Evolutionary conservation across 2,329 filamentous ascomycete genomes (phyloP).

Genomic region (Daldinia sp.): DNA sequence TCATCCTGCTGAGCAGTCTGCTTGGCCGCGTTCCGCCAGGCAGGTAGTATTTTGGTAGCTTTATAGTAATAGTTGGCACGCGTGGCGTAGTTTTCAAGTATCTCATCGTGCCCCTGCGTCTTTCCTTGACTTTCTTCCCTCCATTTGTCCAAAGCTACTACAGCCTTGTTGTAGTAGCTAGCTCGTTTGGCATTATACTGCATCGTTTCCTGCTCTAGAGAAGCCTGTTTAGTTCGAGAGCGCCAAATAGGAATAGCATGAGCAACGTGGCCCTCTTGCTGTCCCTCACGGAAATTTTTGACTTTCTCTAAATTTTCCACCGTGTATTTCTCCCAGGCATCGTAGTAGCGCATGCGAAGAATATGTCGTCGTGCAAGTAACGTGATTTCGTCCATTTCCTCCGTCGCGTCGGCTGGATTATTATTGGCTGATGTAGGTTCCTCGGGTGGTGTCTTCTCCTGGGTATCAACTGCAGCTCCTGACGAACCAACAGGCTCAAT

Average conservation of each 20-base stretch:
- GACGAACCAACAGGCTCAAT: neutral
- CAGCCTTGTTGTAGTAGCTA: conserved; percentile 37
- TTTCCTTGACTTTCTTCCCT: conserved; percentile 33
- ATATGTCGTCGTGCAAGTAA: conserved; percentile 47
- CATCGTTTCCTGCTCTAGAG: conserved; percentile 31
- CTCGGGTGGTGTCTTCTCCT: neutral
- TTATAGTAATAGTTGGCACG: conserved; percentile 45
- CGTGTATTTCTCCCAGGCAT: conserved; percentile 45
- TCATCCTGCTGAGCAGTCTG: conserved; percentile 35
- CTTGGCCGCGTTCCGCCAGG: conserved; percentile 33
- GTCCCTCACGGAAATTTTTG: conserved; percentile 38
- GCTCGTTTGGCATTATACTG: conserved; percentile 36
- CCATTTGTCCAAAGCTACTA: conserved; percentile 40
- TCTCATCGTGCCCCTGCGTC: conserved; percentile 24
- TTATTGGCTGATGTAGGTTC: neutral
- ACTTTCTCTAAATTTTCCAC: conserved; percentile 37
- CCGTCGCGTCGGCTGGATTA: conserved; percentile 14
- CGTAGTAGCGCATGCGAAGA: conserved; percentile 47
- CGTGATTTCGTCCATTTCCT: conserved; percentile 44
- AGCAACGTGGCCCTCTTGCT: conserved; percentile 26
- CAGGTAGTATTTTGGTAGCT: conserved; percentile 35
- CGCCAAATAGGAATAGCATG: conserved; percentile 37
- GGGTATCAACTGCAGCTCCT: neutral
- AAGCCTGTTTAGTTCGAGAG: conserved; percentile 23
- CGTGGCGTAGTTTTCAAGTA: conserved; percentile 40